These are phyloP conservation scores for Saturnispora quitensis DNA, from an alignment of 805 yeast genomes.

Conservation along the genomic window DNA sequence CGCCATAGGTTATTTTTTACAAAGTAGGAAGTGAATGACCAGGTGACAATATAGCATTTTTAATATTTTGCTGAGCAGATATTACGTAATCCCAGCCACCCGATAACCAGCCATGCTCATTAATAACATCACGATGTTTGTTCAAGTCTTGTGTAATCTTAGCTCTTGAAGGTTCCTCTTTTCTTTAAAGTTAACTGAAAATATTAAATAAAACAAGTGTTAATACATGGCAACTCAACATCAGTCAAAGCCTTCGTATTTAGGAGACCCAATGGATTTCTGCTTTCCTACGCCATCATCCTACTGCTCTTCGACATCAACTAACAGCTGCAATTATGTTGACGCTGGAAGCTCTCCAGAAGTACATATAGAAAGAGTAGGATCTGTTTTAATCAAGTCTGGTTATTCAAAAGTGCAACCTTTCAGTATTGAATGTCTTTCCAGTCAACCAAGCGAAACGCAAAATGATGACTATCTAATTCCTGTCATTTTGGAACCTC, in stretches of 20 bases:
- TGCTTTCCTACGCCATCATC: conserved; percentile 9
- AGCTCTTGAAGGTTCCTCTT: background rate
- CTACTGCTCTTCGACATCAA: background rate
- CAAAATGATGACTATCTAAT: background rate
- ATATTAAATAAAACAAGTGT: background rate
- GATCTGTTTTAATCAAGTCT: conserved; percentile 14
- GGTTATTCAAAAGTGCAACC: conserved; percentile 8
- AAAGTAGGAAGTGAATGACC: no score
- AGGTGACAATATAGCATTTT: no score
- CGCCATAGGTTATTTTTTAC: background rate
- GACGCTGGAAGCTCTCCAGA: background rate
- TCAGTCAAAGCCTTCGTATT: conserved; percentile 11
- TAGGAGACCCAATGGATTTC: conserved; percentile 9
- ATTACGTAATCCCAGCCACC: conserved; percentile 1
- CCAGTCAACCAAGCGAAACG: conserved; percentile 3
- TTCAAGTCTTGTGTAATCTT: background rate
- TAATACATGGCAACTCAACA: conserved; percentile 2
- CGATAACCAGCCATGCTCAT: background rate
- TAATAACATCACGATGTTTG: background rate
- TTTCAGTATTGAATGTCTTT: background rate
- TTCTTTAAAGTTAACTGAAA: background rate
- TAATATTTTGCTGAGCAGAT: background rate
- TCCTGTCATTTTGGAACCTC: background rate
- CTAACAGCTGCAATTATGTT: background rate
- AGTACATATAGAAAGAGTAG: conserved; percentile 10